These are phyloP conservation scores for Yamadazyma conglobata DNA, from an alignment of 1,139 yeast species.

Conservation along the genomic window DNA sequence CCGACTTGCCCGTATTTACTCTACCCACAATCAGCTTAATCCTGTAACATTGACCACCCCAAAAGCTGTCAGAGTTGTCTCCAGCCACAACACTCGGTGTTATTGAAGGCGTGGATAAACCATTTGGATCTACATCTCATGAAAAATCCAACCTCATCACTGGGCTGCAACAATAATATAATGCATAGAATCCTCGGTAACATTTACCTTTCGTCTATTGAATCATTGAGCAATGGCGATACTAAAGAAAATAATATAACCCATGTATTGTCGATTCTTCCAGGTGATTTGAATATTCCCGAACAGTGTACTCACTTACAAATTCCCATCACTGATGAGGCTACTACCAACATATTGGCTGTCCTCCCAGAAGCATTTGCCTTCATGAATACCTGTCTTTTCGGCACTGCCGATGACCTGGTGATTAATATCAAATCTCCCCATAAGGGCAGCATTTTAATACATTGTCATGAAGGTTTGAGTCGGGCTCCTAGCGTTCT, in stretches of 20 bases:
- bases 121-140: too few species aligned
- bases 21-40: too few species aligned
- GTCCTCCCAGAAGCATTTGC: conserved; percentile 56
- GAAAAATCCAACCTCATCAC: conserved; percentile 10
- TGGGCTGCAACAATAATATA: too few species aligned
- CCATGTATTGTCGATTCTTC: conserved; percentile 65
- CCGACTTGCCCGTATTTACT: too few species aligned
- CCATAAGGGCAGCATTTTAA: conserved; percentile 47
- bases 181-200: conserved; percentile 57
- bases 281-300: conserved; percentile 54
- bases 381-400: conserved; percentile 66
- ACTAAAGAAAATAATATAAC: conserved; percentile 50
- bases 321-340: conserved; percentile 67
- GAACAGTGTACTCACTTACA: conserved; percentile 40
- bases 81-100: too few species aligned
- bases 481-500: conserved; percentile 75
- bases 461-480: conserved; percentile 85
- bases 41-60: too few species aligned
- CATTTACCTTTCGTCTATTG: conserved; percentile 57
- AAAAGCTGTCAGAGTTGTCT: too few species aligned
- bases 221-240: conserved; percentile 48
- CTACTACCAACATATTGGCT: conserved; percentile 58
- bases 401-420: conserved; percentile 12
- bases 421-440: conserved; percentile 17
- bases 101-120: too few species aligned